Percentiles rank a stretch among this genome's conserved stretches.
phyloP scores from a whole-genome alignment of 495 filamentous ascomycete species.

The Usnea hakonensis region DNA sequence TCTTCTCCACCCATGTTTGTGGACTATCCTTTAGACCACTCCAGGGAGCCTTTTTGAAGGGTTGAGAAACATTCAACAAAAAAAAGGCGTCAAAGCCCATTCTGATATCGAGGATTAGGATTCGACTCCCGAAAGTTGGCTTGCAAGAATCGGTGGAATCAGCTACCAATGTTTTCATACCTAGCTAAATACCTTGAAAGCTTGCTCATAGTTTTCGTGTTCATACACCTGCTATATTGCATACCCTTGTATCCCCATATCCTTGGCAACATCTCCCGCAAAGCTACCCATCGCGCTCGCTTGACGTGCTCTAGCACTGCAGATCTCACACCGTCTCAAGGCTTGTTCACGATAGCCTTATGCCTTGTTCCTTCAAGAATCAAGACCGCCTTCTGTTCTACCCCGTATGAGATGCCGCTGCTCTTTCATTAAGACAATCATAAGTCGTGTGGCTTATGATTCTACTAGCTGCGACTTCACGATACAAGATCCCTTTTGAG shows the following conservation, averaged over 20 bases:
- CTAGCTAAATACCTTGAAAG: neutral
- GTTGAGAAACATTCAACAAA: neutral
- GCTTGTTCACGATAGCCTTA: neutral
- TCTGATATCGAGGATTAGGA: neutral
- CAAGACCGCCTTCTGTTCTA: neutral
- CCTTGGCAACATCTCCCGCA: neutral
- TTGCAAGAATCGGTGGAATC: neutral
- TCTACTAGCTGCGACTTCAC: neutral
- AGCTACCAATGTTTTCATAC: neutral
- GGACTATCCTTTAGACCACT: neutral
- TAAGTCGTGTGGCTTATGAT: no score
- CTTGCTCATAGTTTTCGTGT: neutral
- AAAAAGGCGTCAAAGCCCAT: neutral
- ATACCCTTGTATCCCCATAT: neutral
- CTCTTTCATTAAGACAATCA: neutral
- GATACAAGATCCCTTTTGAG: neutral
- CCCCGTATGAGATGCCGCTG: neutral
- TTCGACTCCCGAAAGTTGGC: neutral
- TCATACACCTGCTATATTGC: no score
- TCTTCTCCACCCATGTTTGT: no score
- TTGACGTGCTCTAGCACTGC: neutral
- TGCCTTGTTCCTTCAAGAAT: neutral
- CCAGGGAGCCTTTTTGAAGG: neutral
- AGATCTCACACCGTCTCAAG: neutral
- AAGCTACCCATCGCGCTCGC: neutral